These are phyloP conservation scores for Naganishia sp. DNA, from an alignment of 1,284 basidiomycete genomes.

Conservation along the genomic window DNA sequence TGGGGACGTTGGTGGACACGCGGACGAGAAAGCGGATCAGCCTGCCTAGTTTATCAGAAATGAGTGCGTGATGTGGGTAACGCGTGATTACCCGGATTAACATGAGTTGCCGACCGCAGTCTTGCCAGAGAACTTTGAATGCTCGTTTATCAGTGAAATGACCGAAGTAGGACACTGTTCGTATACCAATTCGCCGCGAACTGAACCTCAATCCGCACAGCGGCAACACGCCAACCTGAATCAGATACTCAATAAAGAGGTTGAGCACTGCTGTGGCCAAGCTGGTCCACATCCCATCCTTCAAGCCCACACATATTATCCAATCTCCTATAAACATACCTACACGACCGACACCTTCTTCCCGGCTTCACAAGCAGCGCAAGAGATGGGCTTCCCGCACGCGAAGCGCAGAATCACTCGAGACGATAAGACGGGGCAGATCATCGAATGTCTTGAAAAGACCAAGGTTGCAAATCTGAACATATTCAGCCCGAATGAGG, in stretches of 20 bases:
- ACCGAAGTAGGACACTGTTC: slow-evolving; percentile 59
- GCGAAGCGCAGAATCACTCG: slow-evolving; percentile 66
- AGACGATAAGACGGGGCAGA: slow-evolving; percentile 69
- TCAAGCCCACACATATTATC: slow-evolving; percentile 58
- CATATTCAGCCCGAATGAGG: slow-evolving; percentile 75
- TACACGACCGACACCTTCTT: slow-evolving; percentile 84
- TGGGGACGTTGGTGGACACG: slow-evolving; percentile 75
- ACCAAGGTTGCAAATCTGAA: slow-evolving; percentile 83
- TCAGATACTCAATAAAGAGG: slow-evolving; percentile 70
- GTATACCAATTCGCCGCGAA: too few relatives aligned
- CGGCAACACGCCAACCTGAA: slow-evolving; percentile 85
- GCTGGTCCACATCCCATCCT: slow-evolving; percentile 52
- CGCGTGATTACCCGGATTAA: too few relatives aligned
- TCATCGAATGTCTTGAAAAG: slow-evolving; percentile 73
- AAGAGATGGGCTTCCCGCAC: slow-evolving; percentile 60
- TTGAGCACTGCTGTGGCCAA: slow-evolving; percentile 55
- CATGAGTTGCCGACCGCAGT: background rate
- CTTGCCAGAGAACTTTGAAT: slow-evolving; percentile 3
- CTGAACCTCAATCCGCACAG: slow-evolving; percentile 53
- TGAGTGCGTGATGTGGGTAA: slow-evolving; percentile 63
- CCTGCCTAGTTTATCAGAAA: slow-evolving; percentile 77
- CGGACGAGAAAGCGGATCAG: slow-evolving; percentile 61
- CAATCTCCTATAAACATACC: slow-evolving; percentile 74
- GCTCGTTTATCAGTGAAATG: slow-evolving; percentile 64
- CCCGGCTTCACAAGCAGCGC: slow-evolving; percentile 36